Evolutionary conservation across 768 basidiomycete species (phyloP).

Genomic region (Leucocoprinus leucothites): DNA sequence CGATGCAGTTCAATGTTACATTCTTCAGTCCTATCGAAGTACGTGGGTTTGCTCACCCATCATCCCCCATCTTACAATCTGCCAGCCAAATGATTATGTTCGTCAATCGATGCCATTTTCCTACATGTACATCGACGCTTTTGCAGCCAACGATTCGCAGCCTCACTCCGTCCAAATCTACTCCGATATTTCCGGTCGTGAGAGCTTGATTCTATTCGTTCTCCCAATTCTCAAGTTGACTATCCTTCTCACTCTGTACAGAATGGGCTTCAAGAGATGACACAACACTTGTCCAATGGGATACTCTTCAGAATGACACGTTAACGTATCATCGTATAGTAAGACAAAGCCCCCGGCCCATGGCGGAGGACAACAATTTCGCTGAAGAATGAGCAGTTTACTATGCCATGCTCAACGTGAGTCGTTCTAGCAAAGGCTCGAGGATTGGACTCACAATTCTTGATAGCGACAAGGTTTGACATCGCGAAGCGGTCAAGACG

Average conservation of each 20-base stretch:
- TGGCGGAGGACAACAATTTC: constrained; percentile 40
- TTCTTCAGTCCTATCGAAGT: constrained; percentile 61
- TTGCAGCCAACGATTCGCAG: constrained; percentile 30
- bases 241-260: background rate
- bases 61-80: too few relatives aligned
- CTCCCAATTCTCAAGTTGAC: background rate
- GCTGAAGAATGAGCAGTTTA: constrained; percentile 48
- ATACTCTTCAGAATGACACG: constrained; percentile 27
- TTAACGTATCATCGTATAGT: constrained; percentile 41
- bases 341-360: constrained; percentile 27
- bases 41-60: constrained; percentile 1
- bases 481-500: constrained; percentile 40
- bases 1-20: constrained; percentile 44
- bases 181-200: constrained; percentile 40
- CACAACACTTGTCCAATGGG: constrained; percentile 39
- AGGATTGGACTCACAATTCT: background rate
- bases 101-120: constrained; percentile 52
- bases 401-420: constrained; percentile 38
- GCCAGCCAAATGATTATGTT: constrained; percentile 42
- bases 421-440: background rate
- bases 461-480: constrained; percentile 24
- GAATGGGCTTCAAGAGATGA: constrained; percentile 34
- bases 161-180: constrained; percentile 42
- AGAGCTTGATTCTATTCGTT: background rate
- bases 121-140: constrained; percentile 37